Evolutionary conservation across 352 stramenopile species (phyloP).

Genomic region (Pythium insidiosum): DNA sequence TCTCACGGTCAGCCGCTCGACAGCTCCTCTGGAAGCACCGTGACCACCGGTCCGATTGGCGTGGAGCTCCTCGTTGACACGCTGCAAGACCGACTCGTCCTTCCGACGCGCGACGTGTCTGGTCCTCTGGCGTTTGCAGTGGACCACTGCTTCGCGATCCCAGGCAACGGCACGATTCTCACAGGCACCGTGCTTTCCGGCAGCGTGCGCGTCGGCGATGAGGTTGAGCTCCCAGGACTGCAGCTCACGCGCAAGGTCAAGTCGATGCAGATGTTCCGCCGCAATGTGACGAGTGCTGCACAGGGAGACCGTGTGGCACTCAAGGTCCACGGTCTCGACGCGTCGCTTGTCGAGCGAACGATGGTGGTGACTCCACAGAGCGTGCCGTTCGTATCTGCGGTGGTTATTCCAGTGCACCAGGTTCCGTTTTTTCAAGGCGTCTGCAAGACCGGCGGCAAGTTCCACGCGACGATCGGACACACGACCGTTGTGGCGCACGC

Average conservation of each 20-base stretch:
- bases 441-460: constrained; percentile 59
- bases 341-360: constrained; percentile 48
- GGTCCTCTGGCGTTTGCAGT: constrained; percentile 91
- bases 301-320: constrained; percentile 96
- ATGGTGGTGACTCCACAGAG: constrained; percentile 46
- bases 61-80: constrained; percentile 47
- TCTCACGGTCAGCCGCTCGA: constrained; percentile 30
- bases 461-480: constrained; percentile 70
- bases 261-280: constrained; percentile 97
- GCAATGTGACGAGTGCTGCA: constrained; percentile 56
- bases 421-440: constrained; percentile 47
- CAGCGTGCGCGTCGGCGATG: constrained; percentile 81
- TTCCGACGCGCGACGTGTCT: constrained; percentile 28
- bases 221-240: constrained; percentile 89
- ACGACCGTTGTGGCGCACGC: constrained; percentile 56
- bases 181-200: constrained; percentile 93
- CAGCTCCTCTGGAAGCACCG: constrained; percentile 23
- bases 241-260: constrained; percentile 93
- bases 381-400: constrained; percentile 36
- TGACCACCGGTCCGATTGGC: constrained; percentile 31
- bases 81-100: constrained; percentile 25
- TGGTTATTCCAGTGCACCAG: constrained; percentile 42
- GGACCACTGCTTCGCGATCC: constrained; percentile 98
- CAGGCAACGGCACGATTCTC: constrained; percentile 96
- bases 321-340: constrained; percentile 79